Evolutionary conservation across 1,284 basidiomycete genomes (phyloP), one percentile per base, ranked within the genome.

Genomic region (Ceratobasidium theobromae): DNA sequence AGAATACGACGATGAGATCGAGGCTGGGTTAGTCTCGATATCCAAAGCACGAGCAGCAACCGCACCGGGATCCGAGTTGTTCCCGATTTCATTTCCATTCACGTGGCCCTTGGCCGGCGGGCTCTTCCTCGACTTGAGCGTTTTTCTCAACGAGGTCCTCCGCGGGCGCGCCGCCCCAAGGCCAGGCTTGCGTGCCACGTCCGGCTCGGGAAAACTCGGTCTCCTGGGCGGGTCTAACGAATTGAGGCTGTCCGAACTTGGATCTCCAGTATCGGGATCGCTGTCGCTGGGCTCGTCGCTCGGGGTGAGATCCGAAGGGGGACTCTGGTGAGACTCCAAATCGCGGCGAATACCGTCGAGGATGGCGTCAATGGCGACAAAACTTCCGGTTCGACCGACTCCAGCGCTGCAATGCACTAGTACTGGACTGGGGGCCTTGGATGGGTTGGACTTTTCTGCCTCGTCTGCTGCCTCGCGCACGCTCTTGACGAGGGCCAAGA

Each of bases 381-480:
- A 97, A 41, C 91, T 91, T 25, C 94, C 94, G 0, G 95, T 97
- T 40, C 94, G 83, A 0, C 94, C 94, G 3, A 96, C 92, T 14
- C 94, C 94, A 0, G 94, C 94, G 18, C 92, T 94, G 74, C 93
- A 95, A 77, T 91, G 87, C 67, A 92, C 74, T 41, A 92, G 73
- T 12, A 91, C 81, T 0, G 88, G 87, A 16, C 75, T 72, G 80
- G 70, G 4, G 81, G 81, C 69, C 33, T 38, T 46, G 18, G 74
- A 76, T 4, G 79, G 80, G 69, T 79, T 79, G 45, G 73, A 71
- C 4, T 81, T 79, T 3, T 81, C 80, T 38, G 79, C 77, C 53
- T 87, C 85, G 0, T 86, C 82, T 53, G 85, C 81, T 33, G 82
- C 82, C 2, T 67, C 58, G 67, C 86, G 81, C 25, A 86, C 83